phyloP scores from a whole-genome alignment of 768 basidiomycete species.

The Leccinum rimulosum region DNA sequence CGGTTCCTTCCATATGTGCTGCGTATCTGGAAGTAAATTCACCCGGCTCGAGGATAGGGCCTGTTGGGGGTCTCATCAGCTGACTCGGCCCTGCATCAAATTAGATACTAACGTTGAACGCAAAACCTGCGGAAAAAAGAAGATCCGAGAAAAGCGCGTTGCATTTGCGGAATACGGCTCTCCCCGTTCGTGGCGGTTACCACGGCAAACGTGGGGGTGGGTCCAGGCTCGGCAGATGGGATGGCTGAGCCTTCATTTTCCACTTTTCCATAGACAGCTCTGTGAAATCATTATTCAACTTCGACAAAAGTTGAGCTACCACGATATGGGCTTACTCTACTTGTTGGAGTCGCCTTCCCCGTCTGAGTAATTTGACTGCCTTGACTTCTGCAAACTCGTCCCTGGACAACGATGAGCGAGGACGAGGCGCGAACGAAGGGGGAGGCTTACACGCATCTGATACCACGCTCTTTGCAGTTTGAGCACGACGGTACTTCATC shows the following conservation, averaged over 20 bases:
- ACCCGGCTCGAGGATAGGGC: slow-evolving; percentile 78
- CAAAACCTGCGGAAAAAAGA: slow-evolving; percentile 84
- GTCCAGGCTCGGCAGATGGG: slow-evolving; percentile 24
- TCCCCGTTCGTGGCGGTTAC: slow-evolving; percentile 1
- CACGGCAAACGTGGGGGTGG: slow-evolving; percentile 11
- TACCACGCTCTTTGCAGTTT: slow-evolving; percentile 84
- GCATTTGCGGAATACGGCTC: slow-evolving; percentile 67
- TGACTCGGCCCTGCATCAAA: slow-evolving; percentile 1
- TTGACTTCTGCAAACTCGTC: slow-evolving; percentile 93
- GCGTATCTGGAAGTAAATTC: slow-evolving; percentile 77
- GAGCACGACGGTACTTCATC: slow-evolving; percentile 62
- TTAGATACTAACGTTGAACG: slow-evolving; percentile 64
- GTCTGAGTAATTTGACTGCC: slow-evolving; percentile 79
- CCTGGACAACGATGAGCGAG: slow-evolving; percentile 38
- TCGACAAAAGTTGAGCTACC: not conserved
- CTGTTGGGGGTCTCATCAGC: slow-evolving; percentile 40
- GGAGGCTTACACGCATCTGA: slow-evolving; percentile 88
- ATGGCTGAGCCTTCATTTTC: slow-evolving; percentile 36
- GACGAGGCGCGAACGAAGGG: not conserved
- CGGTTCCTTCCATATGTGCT: slow-evolving; percentile 60
- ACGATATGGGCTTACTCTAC: slow-evolving; percentile 62
- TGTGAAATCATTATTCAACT: slow-evolving; percentile 28
- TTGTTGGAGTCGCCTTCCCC: slow-evolving; percentile 77
- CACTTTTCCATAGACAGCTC: slow-evolving; percentile 79
- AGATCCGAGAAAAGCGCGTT: slow-evolving; percentile 77